Conservation (phyloP, 257 asterid genomes). For the Capsicum baccatum region DNA sequence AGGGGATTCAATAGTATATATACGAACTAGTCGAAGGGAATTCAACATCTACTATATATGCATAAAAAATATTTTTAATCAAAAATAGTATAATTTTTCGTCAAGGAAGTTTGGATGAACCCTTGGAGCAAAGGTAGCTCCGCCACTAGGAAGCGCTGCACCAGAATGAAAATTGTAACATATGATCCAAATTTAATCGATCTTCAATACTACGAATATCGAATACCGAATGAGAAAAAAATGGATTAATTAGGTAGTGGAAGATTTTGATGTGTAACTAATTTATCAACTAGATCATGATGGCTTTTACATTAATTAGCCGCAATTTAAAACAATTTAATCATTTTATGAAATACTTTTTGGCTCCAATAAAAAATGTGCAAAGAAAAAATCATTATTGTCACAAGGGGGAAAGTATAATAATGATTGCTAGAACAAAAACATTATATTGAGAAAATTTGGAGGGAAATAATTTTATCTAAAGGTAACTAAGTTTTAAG, state of each 20-base stretch:
- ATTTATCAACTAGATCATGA: not conserved
- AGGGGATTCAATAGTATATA: too few relatives aligned
- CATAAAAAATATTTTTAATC: too few relatives aligned
- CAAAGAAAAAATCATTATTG: not conserved
- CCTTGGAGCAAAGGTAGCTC: too few relatives aligned
- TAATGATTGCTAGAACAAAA: not conserved
- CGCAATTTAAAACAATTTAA: not conserved
- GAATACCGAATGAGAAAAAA: too few relatives aligned
- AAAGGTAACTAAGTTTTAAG: not conserved
- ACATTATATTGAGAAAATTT: not conserved
- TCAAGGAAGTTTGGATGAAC: too few relatives aligned
- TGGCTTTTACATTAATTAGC: not conserved
- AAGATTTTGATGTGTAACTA: not conserved
- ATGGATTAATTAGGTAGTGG: not conserved
- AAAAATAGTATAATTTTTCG: too few relatives aligned
- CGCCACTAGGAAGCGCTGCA: too few relatives aligned
- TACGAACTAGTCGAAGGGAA: too few relatives aligned
- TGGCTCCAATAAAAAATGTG: not conserved
- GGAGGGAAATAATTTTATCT: not conserved
- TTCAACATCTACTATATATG: too few relatives aligned
- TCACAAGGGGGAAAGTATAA: not conserved
- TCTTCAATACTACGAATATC: too few relatives aligned
- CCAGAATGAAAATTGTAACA: too few relatives aligned
- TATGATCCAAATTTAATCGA: too few relatives aligned
- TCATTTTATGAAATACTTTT: not conserved